Evolutionary conservation across 345 rosid genomes (phyloP).

Genomic region (Sisymbrium altissimum): DNA sequence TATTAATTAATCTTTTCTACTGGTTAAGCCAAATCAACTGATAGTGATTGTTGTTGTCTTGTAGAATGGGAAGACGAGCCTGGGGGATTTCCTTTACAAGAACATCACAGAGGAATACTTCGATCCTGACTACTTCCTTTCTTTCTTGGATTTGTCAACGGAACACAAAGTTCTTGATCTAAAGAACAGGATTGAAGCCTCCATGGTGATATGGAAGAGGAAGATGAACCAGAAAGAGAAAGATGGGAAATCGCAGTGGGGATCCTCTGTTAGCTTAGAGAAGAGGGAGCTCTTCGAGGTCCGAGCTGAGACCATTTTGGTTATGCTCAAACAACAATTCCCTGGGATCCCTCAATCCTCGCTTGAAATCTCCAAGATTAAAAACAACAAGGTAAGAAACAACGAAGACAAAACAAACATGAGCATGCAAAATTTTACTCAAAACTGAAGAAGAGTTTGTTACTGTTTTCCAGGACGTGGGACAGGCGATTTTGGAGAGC

Average conservation of each 20-base stretch:
- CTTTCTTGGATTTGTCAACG: constrained; percentile 68
- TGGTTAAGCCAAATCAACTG: neutral
- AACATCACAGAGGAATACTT: constrained; percentile 77
- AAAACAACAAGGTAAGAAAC: constrained; percentile 51
- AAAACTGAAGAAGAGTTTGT: neutral
- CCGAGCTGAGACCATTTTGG: constrained; percentile 75
- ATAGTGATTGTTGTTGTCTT: neutral
- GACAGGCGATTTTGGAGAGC: constrained; percentile 88
- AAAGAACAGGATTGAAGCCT: constrained; percentile 91
- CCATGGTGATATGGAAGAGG: constrained; percentile 88
- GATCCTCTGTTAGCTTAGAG: constrained; percentile 81
- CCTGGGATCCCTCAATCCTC: constrained; percentile 86
- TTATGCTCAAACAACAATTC: constrained; percentile 66
- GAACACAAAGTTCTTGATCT: constrained; percentile 83
- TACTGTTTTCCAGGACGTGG: constrained; percentile 58
- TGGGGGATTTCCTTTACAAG: constrained; percentile 77
- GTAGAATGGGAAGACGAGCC: constrained; percentile 86
- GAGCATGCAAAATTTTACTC: neutral
- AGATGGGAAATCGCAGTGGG: constrained; percentile 83
- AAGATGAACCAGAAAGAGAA: constrained; percentile 74
- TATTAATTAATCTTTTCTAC: neutral
- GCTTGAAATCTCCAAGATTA: constrained; percentile 79
- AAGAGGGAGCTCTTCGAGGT: constrained; percentile 92
- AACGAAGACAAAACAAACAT: neutral
- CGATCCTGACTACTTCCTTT: constrained; percentile 72